Evolutionary conservation across 139 green algal species (phyloP).

Genomic region (Limnomonas spitsbergensis): DNA sequence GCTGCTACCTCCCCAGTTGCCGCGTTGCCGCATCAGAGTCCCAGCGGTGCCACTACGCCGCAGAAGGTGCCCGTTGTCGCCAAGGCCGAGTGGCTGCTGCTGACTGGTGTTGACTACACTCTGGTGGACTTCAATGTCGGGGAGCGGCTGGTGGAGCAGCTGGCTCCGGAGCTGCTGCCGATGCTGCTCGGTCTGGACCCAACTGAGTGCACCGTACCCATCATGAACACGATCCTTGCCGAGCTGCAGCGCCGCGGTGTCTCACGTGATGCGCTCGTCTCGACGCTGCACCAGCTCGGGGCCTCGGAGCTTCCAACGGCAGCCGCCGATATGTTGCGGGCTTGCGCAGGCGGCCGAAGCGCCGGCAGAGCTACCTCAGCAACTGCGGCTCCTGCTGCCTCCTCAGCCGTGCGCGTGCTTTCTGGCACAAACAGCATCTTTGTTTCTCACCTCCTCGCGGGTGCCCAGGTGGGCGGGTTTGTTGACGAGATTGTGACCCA

Average conservation of each 20-base stretch:
- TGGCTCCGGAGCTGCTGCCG: slow-evolving; percentile 80
- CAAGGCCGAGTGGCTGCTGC: slow-evolving; percentile 37
- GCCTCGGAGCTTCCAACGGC: slow-evolving; percentile 50
- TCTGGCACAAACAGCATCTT: slow-evolving; percentile 73
- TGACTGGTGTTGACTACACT: slow-evolving; percentile 81
- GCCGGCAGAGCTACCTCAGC: no score
- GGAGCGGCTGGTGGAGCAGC: slow-evolving; percentile 63
- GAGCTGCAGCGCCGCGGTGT: slow-evolving; percentile 74
- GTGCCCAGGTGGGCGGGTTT: slow-evolving; percentile 42
- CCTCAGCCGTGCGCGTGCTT: neutral
- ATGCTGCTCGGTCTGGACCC: slow-evolving; percentile 53
- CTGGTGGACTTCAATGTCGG: slow-evolving; percentile 65
- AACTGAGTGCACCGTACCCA: slow-evolving; percentile 52
- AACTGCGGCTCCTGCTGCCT: neutral
- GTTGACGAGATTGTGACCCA: slow-evolving; percentile 69
- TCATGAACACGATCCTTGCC: slow-evolving; percentile 73
- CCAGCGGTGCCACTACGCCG: neutral
- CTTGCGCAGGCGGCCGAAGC: no score
- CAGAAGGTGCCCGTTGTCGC: neutral
- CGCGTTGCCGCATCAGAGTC: no score
- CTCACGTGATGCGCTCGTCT: slow-evolving; percentile 57
- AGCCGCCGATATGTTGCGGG: slow-evolving; percentile 42
- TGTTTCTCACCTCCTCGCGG: slow-evolving; percentile 70
- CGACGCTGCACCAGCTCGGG: slow-evolving; percentile 59
- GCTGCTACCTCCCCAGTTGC: neutral